A percentile compares a stretch with the other conserved stretches of the same genome.
These are phyloP conservation scores for Dendrobium huoshanense DNA, from an alignment of 106 monocot genomes.

Conservation along the genomic window DNA sequence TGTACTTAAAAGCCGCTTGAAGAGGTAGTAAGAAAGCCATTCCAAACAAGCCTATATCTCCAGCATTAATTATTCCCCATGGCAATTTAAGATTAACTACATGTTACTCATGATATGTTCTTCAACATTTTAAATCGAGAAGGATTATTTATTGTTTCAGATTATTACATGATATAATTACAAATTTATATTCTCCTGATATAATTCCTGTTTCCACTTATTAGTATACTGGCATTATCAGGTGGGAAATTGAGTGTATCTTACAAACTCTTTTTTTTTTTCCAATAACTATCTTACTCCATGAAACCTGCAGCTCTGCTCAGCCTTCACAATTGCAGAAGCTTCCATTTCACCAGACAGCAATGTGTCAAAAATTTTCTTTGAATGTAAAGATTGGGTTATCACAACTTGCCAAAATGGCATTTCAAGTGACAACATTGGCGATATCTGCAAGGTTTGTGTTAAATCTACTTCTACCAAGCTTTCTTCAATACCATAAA, in stretches of 20 bases:
- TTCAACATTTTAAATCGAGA: no score
- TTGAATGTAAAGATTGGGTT: constrained; percentile 72
- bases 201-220: no score
- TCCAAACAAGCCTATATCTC: no score
- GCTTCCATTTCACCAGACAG: constrained; percentile 23
- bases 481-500: no score
- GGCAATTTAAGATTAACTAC: no score
- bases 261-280: neutral
- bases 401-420: constrained; percentile 31
- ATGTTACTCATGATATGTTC: no score
- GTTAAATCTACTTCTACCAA: neutral
- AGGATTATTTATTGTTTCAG: no score
- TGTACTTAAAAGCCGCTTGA: no score
- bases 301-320: constrained; percentile 45
- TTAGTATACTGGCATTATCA: neutral
- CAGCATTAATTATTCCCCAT: no score
- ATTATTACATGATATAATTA: no score
- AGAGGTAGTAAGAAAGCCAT: no score
- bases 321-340: constrained; percentile 64
- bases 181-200: no score
- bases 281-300: neutral
- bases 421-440: constrained; percentile 44
- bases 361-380: constrained; percentile 49
- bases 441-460: constrained; percentile 75
- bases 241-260: neutral